Evolutionary conservation across 306 rosid species (phyloP).

Genomic region (Quillaja saponaria): DNA sequence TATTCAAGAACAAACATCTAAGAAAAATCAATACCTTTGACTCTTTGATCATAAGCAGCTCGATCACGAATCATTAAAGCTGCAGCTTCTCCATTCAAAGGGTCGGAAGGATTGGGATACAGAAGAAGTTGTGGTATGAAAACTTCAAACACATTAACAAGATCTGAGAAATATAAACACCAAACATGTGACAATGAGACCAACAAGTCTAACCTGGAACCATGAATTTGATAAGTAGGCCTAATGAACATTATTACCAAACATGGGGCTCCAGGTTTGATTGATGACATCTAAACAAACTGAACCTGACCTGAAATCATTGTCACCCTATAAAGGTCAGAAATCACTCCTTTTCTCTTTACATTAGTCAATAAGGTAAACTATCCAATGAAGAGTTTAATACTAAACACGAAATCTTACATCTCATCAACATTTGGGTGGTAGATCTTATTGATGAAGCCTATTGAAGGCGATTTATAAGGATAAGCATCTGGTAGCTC

Average conservation of each 20-base stretch:
- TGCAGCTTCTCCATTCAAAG: conserved; percentile 64
- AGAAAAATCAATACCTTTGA: conserved; percentile 45
- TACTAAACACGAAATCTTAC: conserved; percentile 37
- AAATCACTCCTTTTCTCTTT: conserved; percentile 4
- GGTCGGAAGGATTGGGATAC: conserved; percentile 63
- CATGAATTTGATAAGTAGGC: conserved; percentile 2
- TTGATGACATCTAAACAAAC: conserved; percentile 66
- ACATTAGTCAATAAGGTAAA: conserved; percentile 9
- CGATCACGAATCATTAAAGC: conserved; percentile 58
- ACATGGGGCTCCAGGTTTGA: conserved; percentile 71
- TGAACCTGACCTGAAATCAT: conserved; percentile 59
- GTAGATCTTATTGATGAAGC: conserved; percentile 59
- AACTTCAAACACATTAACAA: conserved; percentile 61
- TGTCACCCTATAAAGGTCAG: conserved; percentile 16
- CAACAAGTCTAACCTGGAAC: conserved; percentile 16
- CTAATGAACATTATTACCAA: conserved; percentile 38
- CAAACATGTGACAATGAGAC: conserved; percentile 10
- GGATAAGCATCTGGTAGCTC: conserved; percentile 65
- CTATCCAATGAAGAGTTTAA: conserved; percentile 2
- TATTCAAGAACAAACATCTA: not conserved
- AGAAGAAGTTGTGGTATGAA: conserved; percentile 62
- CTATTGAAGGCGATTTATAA: conserved; percentile 60
- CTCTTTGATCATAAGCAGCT: conserved; percentile 49
- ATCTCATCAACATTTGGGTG: conserved; percentile 63
- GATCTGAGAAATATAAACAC: conserved; percentile 43